Evolutionary conservation across 257 asterid genomes (phyloP).

Genomic region (Gynochthodes officinalis): DNA sequence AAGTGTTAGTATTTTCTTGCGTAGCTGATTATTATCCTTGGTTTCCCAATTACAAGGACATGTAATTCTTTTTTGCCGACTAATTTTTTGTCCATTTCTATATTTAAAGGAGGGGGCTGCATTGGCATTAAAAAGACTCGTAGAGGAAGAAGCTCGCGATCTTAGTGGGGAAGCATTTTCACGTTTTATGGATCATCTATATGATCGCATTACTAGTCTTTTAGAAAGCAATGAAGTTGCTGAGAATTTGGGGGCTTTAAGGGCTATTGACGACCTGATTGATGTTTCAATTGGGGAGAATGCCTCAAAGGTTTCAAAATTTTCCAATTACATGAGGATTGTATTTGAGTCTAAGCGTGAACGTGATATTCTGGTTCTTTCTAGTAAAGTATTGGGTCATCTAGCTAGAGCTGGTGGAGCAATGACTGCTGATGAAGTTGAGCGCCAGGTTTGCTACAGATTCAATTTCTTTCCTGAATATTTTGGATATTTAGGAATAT

Average conservation of each 20-base stretch:
- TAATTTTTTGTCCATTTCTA: slow-evolving; percentile 14
- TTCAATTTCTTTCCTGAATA: slow-evolving; percentile 15
- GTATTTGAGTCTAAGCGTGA: slow-evolving; percentile 92
- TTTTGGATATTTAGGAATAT: not conserved
- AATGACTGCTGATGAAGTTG: slow-evolving; percentile 99
- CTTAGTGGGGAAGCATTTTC: slow-evolving; percentile 80
- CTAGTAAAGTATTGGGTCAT: slow-evolving; percentile 94
- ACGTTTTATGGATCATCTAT: slow-evolving; percentile 87
- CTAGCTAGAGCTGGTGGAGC: slow-evolving; percentile 99
- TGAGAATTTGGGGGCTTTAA: slow-evolving; percentile 90
- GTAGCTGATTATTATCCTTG: not conserved
- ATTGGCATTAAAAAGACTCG: slow-evolving; percentile 64
- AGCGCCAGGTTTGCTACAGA: slow-evolving; percentile 61
- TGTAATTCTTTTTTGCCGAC: not conserved
- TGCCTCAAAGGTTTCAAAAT: slow-evolving; percentile 86
- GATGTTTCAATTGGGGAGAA: slow-evolving; percentile 87
- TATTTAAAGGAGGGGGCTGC: slow-evolving; percentile 78
- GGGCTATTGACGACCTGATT: slow-evolving; percentile 95
- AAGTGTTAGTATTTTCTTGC: not conserved
- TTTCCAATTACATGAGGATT: slow-evolving; percentile 80
- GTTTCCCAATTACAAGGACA: not conserved
- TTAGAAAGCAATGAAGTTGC: slow-evolving; percentile 83
- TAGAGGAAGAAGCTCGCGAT: slow-evolving; percentile 90
- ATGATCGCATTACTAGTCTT: slow-evolving; percentile 72
- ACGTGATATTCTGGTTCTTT: slow-evolving; percentile 76